Evolutionary conservation across 768 basidiomycete species (phyloP).

Genomic region (Tubosaeta sp.): DNA sequence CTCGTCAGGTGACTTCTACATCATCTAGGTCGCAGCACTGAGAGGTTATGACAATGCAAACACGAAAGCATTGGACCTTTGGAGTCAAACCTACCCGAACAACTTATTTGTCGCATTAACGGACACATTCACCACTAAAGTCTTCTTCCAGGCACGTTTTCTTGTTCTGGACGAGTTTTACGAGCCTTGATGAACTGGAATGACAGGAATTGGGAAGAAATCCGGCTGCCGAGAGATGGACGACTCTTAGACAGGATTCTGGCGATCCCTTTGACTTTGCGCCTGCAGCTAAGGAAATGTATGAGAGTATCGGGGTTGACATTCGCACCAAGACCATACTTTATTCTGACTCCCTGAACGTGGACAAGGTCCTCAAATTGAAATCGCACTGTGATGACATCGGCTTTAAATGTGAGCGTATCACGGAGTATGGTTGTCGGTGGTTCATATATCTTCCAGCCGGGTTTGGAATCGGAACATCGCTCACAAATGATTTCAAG

Average conservation of each 20-base stretch:
- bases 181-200: background rate
- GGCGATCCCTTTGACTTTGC: conserved; percentile 87
- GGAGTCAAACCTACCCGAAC: conserved; percentile 73
- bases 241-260: conserved; percentile 86
- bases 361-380: conserved; percentile 66
- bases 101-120: conserved; percentile 73
- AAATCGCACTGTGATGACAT: conserved; percentile 69
- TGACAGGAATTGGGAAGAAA: conserved; percentile 55
- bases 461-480: conserved; percentile 92
- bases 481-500: conserved; percentile 84
- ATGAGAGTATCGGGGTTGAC: conserved; percentile 67
- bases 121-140: conserved; percentile 88
- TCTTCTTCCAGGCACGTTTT: conserved; percentile 68
- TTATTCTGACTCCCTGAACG: conserved; percentile 78
- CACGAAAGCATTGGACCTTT: conserved; percentile 68
- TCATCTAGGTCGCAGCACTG: conserved; percentile 68
- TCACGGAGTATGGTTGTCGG: background rate
- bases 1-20: background rate
- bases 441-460: conserved; percentile 39
- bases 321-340: conserved; percentile 63
- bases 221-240: conserved; percentile 68
- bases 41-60: conserved; percentile 81
- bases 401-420: conserved; percentile 56
- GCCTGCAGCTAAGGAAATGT: conserved; percentile 65
- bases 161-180: background rate